Percentiles rank a stretch among this genome's conserved stretches.
These are phyloP conservation scores for Phytophthora aleatoria DNA, from an alignment of 352 stramenopile genomes.

Conservation along the genomic window DNA sequence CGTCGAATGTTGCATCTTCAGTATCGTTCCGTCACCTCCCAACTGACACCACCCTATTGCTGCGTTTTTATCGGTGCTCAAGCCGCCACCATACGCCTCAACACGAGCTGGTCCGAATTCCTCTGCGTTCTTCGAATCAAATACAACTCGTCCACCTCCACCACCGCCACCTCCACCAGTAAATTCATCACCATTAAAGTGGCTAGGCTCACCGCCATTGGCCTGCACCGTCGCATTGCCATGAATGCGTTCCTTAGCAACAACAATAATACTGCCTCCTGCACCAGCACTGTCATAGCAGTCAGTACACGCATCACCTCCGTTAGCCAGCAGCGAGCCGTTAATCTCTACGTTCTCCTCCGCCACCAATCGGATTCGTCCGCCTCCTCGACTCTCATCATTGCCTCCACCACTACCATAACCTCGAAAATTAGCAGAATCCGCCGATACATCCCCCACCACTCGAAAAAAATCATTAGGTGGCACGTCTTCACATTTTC, in stretches of 20 bases:
- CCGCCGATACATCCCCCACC: constrained; percentile 64
- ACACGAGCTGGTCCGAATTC: constrained; percentile 46
- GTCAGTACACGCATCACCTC: constrained; percentile 50
- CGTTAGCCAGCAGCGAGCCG: constrained; percentile 68
- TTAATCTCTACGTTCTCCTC: constrained; percentile 53
- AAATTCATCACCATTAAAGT: constrained; percentile 35
- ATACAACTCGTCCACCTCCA: constrained; percentile 57
- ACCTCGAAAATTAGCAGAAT: constrained; percentile 70
- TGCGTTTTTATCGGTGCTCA: constrained; percentile 30
- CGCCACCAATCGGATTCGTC: constrained; percentile 56
- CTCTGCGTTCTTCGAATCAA: constrained; percentile 49
- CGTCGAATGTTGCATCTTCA: constrained; percentile 54
- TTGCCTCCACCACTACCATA: constrained; percentile 83
- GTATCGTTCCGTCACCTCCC: constrained; percentile 75
- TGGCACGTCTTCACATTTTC: constrained; percentile 57
- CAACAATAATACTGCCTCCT: constrained; percentile 58
- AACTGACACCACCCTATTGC: constrained; percentile 79
- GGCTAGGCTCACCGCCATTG: constrained; percentile 55
- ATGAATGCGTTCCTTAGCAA: constrained; percentile 41
- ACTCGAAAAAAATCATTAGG: constrained; percentile 66
- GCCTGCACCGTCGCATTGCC: constrained; percentile 53
- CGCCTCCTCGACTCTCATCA: constrained; percentile 63
- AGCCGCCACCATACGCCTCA: constrained; percentile 58
- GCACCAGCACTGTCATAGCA: constrained; percentile 63
- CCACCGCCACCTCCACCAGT: constrained; percentile 59